These are phyloP conservation scores for Murraya koenigii DNA, from an alignment of 345 rosid genomes.

Conservation along the genomic window DNA sequence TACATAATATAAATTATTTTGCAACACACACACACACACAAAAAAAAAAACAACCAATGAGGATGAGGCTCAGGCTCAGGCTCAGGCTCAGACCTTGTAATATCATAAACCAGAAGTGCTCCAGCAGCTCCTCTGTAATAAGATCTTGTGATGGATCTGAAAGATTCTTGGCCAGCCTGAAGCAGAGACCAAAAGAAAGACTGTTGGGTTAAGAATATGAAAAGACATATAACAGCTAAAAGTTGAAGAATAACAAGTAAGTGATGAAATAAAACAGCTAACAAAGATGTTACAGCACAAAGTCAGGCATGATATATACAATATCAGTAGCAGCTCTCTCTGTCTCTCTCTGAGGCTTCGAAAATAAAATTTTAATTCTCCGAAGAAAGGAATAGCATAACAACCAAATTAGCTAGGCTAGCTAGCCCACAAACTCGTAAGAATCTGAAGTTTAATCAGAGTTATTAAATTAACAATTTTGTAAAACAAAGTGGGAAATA, in stretches of 20 bases:
- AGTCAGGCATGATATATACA: too few relatives aligned
- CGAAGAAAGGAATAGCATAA: not conserved
- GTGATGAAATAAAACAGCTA: not conserved
- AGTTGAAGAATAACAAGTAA: not conserved
- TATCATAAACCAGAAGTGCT: slow-evolving; percentile 92
- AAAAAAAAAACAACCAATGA: not conserved
- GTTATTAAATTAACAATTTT: too few relatives aligned
- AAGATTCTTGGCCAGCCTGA: slow-evolving; percentile 97
- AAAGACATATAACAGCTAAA: not conserved
- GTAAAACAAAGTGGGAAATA: too few relatives aligned
- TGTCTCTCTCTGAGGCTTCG: not conserved
- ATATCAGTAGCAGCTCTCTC: not conserved
- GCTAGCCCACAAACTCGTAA: too few relatives aligned
- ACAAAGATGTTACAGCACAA: not conserved
- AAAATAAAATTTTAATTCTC: too few relatives aligned
- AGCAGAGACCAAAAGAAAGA: not conserved
- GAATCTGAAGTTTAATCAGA: too few relatives aligned
- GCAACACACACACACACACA: not conserved
- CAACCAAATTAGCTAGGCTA: not conserved
- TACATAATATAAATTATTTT: not conserved
- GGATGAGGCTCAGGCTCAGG: too few relatives aligned
- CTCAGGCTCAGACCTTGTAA: slow-evolving; percentile 73
- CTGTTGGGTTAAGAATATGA: not conserved
- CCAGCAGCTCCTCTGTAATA: slow-evolving; percentile 99
- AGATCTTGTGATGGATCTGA: slow-evolving; percentile 94